Evolutionary conservation across 169 alveolate genomes (phyloP).

Genomic region (Babesia bovis): DNA sequence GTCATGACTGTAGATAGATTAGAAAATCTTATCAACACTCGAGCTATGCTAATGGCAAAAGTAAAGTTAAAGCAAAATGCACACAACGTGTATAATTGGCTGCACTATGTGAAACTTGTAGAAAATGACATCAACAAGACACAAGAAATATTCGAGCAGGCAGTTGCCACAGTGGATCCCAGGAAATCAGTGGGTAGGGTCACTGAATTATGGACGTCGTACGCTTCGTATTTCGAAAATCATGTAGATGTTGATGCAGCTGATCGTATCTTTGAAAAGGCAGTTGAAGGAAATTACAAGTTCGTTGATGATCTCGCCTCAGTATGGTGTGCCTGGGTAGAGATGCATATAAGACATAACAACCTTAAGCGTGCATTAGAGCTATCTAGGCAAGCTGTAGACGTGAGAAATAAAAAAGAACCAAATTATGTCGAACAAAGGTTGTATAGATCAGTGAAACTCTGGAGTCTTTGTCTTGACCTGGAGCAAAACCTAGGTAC

Average conservation of each 20-base stretch:
- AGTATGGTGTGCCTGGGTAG: conserved; percentile 71
- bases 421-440: conserved; percentile 29
- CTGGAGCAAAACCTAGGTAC: conserved; percentile 79
- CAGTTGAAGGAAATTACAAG: conserved; percentile 68
- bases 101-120: conserved; percentile 72
- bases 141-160: conserved; percentile 59
- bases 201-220: conserved; percentile 76
- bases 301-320: conserved; percentile 82
- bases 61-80: conserved; percentile 87
- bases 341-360: conserved; percentile 65
- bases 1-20: conserved; percentile 68
- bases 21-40: conserved; percentile 75
- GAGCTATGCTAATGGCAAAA: conserved; percentile 79
- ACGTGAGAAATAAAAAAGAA: conserved; percentile 29
- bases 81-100: conserved; percentile 90
- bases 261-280: conserved; percentile 68
- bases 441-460: conserved; percentile 53
- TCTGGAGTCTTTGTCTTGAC: conserved; percentile 62
- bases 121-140: conserved; percentile 37
- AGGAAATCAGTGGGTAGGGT: conserved; percentile 77
- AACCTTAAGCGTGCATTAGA: conserved; percentile 57
- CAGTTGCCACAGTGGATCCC: conserved; percentile 79
- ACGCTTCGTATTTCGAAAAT: conserved; percentile 77
- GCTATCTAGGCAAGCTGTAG: conserved; percentile 46
- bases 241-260: conserved; percentile 72